Percentiles rank a stretch among this genome's conserved stretches.
Conservation (phyloP, 1,284 basidiomycete species). For the Cutaneotrichosporon sp. region DNA sequence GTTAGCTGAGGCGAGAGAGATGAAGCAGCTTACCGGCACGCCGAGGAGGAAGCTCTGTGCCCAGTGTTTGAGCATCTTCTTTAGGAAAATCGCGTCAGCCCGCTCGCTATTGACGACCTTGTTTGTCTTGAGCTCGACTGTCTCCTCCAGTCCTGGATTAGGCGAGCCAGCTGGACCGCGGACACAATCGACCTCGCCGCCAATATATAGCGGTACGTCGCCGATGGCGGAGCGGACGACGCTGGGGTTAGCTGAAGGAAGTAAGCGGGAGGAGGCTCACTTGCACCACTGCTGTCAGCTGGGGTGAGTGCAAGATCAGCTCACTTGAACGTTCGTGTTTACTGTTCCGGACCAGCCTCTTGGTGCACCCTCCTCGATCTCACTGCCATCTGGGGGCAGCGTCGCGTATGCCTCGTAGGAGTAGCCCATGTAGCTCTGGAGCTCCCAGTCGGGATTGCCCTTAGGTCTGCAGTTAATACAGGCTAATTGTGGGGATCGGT, state of each 20-base stretch:
- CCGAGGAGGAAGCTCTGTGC: conserved; percentile 91
- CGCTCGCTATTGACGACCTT: conserved; percentile 63
- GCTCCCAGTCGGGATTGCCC: conserved; percentile 29
- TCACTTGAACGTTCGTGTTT: conserved; percentile 73
- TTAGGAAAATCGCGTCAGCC: conserved; percentile 75
- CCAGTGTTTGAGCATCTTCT: conserved; percentile 94
- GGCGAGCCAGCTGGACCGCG: conserved; percentile 40
- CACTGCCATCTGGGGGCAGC: not conserved
- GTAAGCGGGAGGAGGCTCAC: conserved; percentile 20
- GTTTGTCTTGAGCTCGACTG: conserved; percentile 92
- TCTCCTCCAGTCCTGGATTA: conserved; percentile 46
- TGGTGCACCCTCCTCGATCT: conserved; percentile 46
- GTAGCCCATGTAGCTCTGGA: conserved; percentile 46
- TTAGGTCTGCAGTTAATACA: conserved; percentile 12
- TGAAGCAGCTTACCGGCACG: conserved; percentile 61
- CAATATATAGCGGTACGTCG: conserved; percentile 72
- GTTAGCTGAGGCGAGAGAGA: not conserved
- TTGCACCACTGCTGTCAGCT: conserved; percentile 67
- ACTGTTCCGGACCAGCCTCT: conserved; percentile 77
- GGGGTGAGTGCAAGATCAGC: not conserved
- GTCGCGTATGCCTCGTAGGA: conserved; percentile 46
- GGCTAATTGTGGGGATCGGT: too few species aligned
- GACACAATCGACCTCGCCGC: conserved; percentile 94
- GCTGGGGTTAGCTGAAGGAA: conserved; percentile 29
- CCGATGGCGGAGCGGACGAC: conserved; percentile 86